phyloP scores from a whole-genome alignment of 768 basidiomycete genomes.

The Ramaria sp. region DNA sequence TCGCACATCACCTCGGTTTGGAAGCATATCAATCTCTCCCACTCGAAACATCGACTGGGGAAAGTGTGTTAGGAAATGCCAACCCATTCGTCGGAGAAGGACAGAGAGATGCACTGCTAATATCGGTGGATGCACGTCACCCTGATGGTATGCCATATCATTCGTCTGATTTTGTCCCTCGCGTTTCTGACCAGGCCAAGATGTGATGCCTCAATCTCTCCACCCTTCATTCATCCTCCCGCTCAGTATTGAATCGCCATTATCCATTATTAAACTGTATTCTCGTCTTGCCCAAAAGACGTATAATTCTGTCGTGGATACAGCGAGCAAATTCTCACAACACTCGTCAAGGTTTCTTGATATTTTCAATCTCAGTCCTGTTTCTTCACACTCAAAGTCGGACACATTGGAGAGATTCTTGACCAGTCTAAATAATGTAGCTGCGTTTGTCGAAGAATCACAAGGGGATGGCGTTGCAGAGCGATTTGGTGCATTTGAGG shows the following conservation, averaged over 20 bases:
- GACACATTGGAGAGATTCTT: conserved; percentile 25
- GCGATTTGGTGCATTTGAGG: conserved; percentile 52
- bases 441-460: conserved; percentile 39
- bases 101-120: conserved; percentile 34
- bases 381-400: conserved; percentile 19
- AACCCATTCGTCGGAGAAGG: conserved; percentile 51
- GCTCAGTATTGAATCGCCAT: not conserved
- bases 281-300: conserved; percentile 27
- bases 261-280: conserved; percentile 8
- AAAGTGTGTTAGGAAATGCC: conserved; percentile 17
- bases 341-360: conserved; percentile 23
- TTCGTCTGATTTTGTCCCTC: not conserved
- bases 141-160: conserved; percentile 34
- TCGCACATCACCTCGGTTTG: conserved; percentile 63
- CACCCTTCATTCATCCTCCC: conserved; percentile 36
- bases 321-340: conserved; percentile 21
- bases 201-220: conserved; percentile 43
- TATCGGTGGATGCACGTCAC: conserved; percentile 46
- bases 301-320: conserved; percentile 31
- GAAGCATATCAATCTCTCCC: conserved; percentile 47
- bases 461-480: conserved; percentile 26
- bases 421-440: conserved; percentile 31
- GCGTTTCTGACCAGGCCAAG: conserved; percentile 23
- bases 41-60: conserved; percentile 21
- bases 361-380: conserved; percentile 28